phyloP scores from a whole-genome alignment of 768 basidiomycete genomes.

The Phylloporus rhodoxanthus region DNA sequence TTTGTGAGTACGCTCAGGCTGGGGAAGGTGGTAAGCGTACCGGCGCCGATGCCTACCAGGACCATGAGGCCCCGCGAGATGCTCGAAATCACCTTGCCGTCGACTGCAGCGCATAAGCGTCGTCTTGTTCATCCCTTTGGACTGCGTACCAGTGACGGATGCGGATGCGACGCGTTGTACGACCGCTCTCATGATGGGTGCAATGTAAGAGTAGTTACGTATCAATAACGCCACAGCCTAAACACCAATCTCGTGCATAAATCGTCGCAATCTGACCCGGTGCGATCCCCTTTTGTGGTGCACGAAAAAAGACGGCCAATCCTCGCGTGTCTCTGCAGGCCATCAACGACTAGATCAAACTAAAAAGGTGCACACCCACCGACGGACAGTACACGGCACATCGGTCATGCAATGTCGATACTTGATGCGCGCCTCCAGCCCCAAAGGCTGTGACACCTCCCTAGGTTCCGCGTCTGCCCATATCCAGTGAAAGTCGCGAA shows the following conservation, averaged over 20 bases:
- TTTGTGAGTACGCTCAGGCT: conserved; percentile 6
- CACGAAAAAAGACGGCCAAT: conserved; percentile 45
- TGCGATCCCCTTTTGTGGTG: conserved; percentile 62
- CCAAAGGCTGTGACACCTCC: conserved; percentile 35
- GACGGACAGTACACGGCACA: conserved; percentile 46
- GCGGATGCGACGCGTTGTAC: conserved; percentile 80
- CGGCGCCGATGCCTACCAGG: conserved; percentile 81
- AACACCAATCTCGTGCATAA: conserved; percentile 71
- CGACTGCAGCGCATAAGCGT: conserved; percentile 46
- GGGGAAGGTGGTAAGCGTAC: conserved; percentile 35
- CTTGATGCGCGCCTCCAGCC: conserved; percentile 49
- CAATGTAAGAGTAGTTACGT: background rate
- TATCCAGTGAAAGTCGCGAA: conserved; percentile 68
- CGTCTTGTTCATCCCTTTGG: background rate
- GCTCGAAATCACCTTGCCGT: conserved; percentile 69
- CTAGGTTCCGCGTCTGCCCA: conserved; percentile 56
- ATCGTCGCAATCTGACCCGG: conserved; percentile 77
- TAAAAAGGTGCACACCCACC: conserved; percentile 32
- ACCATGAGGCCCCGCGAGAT: conserved; percentile 87
- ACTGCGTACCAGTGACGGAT: conserved; percentile 66
- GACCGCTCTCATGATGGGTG: conserved; percentile 68
- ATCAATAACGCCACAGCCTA: conserved; percentile 74
- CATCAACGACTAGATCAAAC: conserved; percentile 3
- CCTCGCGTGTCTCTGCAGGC: conserved; percentile 19
- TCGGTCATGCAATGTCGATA: conserved; percentile 66